Evolutionary conservation across 108 stramenopile genomes (phyloP).

Genomic region (Bacterosira constricta): DNA sequence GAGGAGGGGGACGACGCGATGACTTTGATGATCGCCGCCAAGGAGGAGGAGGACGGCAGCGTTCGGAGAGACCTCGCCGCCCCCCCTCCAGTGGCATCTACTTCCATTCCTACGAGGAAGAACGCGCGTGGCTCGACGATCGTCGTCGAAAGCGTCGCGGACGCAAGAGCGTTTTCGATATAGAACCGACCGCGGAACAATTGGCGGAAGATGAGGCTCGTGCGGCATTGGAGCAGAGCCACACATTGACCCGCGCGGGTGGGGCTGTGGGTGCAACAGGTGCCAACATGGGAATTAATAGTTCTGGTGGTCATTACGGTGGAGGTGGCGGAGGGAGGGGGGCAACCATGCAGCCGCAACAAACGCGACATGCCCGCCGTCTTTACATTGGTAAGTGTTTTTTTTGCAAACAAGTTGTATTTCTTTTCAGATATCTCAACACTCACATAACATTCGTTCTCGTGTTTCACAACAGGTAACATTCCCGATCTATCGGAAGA

Average conservation of each 20-base stretch:
- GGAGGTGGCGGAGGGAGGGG: constrained; percentile 4
- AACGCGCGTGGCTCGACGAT: constrained; percentile 81
- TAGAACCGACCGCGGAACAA: constrained; percentile 73
- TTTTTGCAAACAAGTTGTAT: no score
- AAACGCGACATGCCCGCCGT: constrained; percentile 94
- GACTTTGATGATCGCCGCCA: no score
- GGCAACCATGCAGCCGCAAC: constrained; percentile 62
- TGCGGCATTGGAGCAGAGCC: constrained; percentile 26
- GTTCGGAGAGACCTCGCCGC: background rate
- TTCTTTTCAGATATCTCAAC: no score
- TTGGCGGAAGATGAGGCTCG: constrained; percentile 60
- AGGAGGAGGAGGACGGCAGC: background rate
- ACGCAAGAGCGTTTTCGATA: constrained; percentile 72
- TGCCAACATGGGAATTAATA: constrained; percentile 1
- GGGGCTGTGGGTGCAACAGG: constrained; percentile 25
- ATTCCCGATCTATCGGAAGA: constrained; percentile 80
- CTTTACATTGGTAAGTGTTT: constrained; percentile 98
- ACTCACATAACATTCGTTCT: no score
- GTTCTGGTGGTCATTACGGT: background rate
- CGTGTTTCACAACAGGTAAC: no score
- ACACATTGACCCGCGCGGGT: constrained; percentile 16
- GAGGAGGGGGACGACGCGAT: constrained; percentile 15
- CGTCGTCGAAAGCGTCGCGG: constrained; percentile 75
- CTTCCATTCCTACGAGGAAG: constrained; percentile 75
- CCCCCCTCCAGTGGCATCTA: constrained; percentile 31